Evolutionary conservation across 768 basidiomycete species (phyloP).

Genomic region (Russula vinacea): DNA sequence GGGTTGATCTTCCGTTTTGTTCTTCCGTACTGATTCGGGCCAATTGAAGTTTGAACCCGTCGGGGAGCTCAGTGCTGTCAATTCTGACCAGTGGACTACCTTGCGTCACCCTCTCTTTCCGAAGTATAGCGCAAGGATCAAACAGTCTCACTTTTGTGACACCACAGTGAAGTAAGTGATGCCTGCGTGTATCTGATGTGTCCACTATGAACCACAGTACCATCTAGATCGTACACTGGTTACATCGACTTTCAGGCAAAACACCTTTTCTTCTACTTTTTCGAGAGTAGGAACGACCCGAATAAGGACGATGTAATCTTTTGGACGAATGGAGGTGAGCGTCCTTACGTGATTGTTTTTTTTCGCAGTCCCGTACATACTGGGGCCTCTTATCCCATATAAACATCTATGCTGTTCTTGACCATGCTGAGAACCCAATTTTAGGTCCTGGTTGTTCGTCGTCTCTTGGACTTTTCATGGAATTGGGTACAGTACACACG

Average conservation of each 20-base stretch:
- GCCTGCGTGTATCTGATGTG: background rate
- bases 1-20: background rate
- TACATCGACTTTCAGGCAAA: constrained; percentile 66
- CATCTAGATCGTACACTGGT: constrained; percentile 54
- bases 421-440: background rate
- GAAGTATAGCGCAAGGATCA: constrained; percentile 43
- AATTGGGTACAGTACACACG: constrained; percentile 42
- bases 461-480: constrained; percentile 44
- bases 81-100: constrained; percentile 39
- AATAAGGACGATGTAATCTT: constrained; percentile 37
- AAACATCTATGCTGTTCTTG: background rate
- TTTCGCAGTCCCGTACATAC: constrained; percentile 26
- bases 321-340: constrained; percentile 41
- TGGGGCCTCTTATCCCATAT: background rate
- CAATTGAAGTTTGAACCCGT: constrained; percentile 11
- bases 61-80: constrained; percentile 19
- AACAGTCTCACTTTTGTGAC: constrained; percentile 45
- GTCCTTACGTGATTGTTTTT: constrained; percentile 27
- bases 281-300: constrained; percentile 43
- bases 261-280: constrained; percentile 67
- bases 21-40: background rate
- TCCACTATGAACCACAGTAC: background rate
- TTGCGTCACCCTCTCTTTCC: constrained; percentile 47
- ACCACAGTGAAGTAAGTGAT: constrained; percentile 36
- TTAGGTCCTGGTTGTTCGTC: constrained; percentile 31